Evolutionary conservation across 2,329 filamentous ascomycete genomes (phyloP), one percentile per base, ranked within the genome.

Genomic region (Cladosporium austrohemisphaericum): DNA sequence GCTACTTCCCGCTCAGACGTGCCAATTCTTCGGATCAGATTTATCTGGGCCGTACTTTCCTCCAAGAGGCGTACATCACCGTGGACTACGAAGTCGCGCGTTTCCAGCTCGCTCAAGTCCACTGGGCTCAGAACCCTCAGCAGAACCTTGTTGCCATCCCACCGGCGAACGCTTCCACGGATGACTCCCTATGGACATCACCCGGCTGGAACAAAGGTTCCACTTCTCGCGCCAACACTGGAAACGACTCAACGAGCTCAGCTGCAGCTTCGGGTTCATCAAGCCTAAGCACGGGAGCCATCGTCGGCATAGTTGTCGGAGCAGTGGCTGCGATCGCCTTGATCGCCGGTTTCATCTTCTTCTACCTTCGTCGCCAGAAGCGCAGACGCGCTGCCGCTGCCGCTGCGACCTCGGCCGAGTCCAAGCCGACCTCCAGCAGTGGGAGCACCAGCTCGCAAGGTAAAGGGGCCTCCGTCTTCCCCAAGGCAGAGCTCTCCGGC

Each of bases 1-100:
- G 41, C 9, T 88, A 88, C 60, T 88, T 88, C 52, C 83, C 84
- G 3, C 71, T 89, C 44, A 76, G 79, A 57, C 77, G 77, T 51
- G 71, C 78, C 9, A 60, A 73, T 16, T 73, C 77, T 50, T 73
- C 74, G 28, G 71, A 71, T 11, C 74, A 80, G 55, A 77, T 80
- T 63, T 77, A 84, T 10, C 74, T 88, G 28, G 85, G 85, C 6
- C 76, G 84, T 26, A 77, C 79, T 0, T 88, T 88, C 55, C 68
- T 89, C 47, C 85, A 88, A 61, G 84, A 88, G 65, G 77, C 84
- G 2, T 76, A 77, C 52, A 52, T 77, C 40, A 67, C 65, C 3
- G 72, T 75, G 5, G 72, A 77, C 52, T 76, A 71, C 64, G 73
- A 76, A 53, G 65, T 71, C 10, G 59, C 67, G 20, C 69, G 67